Conservation (phyloP, 1,284 basidiomycete species). For the Fomitiporia mediterranea region DNA sequence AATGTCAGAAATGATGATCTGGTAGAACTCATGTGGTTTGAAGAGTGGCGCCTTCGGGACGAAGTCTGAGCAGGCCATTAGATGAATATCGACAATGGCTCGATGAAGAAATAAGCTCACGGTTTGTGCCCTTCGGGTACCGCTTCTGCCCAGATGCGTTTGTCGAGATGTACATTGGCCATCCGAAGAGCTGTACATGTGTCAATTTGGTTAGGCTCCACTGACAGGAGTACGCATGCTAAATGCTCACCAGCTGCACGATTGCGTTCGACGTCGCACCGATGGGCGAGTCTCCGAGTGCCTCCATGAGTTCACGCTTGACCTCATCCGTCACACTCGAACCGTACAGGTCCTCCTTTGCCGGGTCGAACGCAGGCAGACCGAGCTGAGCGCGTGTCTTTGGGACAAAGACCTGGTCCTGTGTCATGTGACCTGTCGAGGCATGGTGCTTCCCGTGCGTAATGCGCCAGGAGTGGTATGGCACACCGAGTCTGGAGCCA, state of each 20-base stretch:
- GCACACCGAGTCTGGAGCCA: conserved; percentile 74
- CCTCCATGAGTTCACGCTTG: conserved; percentile 79
- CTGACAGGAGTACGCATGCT: neutral
- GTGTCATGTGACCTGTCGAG: conserved; percentile 89
- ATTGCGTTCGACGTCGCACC: conserved; percentile 64
- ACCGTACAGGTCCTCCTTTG: conserved; percentile 66
- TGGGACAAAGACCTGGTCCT: conserved; percentile 97
- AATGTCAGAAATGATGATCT: conserved; percentile 83
- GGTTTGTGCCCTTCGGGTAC: conserved; percentile 83
- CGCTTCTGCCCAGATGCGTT: conserved; percentile 89
- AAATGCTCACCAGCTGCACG: conserved; percentile 57
- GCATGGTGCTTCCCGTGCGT: conserved; percentile 97
- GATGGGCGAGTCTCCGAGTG: conserved; percentile 90
- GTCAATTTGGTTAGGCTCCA: neutral
- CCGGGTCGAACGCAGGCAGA: conserved; percentile 60
- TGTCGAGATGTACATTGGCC: conserved; percentile 80
- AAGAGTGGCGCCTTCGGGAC: conserved; percentile 81
- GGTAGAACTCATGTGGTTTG: conserved; percentile 72
- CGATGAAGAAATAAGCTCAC: conserved; percentile 42
- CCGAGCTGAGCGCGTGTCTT: conserved; percentile 75
- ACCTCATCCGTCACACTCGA: conserved; percentile 67
- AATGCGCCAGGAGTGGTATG: conserved; percentile 98
- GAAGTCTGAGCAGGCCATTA: conserved; percentile 53
- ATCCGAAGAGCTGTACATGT: conserved; percentile 61
- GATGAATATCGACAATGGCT: neutral